Base-by-base conservation (phyloP, 2,329 filamentous ascomycete genomes). In the Aureobasidium namibiae region DNA sequence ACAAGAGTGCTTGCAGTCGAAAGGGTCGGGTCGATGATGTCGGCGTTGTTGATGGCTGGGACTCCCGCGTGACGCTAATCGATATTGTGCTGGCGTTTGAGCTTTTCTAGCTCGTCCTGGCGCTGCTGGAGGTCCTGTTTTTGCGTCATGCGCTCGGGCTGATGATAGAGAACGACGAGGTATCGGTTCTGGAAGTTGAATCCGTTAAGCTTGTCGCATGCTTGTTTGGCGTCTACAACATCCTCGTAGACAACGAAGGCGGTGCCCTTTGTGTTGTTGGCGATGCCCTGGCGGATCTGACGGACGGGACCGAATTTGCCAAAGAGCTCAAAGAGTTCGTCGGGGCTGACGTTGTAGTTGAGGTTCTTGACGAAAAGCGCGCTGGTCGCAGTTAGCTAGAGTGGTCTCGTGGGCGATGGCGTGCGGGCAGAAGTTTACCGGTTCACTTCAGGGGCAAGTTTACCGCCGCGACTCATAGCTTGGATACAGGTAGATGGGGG, bases 341-440 rank as follows among this genome's bases (percentile, higher is more conserved):
- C 92, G 70, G 92, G 88, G 71, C 91, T 94, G 72, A 99, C 92
- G 88, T 95, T 96, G 85, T 96, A 97, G 88, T 92, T 95, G 81
- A 97, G 85, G 85, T 99, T 97, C 90, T 97, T 97, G 72, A 97
- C 92, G 85, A 97, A 97, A 81, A 99, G 89, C 87, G 94, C 92
- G 87, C 92, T 96, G 64, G 62, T 62, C 65, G 64, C 64, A 42
- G 67, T 72, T 69, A 72, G 70, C 68, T 65, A 62, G 68, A 26
- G 33, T 23, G 34, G 21, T n/a, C 21, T 56, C 24, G 33, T 39
- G 42, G 41, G 31, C 41, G 33, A 24, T 42, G 54, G 33, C 41
- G 5, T 33, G 18, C 14, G 42, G 13, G 24, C 16, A n/a, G 16
- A 60, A 62, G 80, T 87, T 73, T 80, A 95, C 91, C 91, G 88